Evolutionary conservation across 345 rosid species (phyloP).

Genomic region (Microcos paniculata): DNA sequence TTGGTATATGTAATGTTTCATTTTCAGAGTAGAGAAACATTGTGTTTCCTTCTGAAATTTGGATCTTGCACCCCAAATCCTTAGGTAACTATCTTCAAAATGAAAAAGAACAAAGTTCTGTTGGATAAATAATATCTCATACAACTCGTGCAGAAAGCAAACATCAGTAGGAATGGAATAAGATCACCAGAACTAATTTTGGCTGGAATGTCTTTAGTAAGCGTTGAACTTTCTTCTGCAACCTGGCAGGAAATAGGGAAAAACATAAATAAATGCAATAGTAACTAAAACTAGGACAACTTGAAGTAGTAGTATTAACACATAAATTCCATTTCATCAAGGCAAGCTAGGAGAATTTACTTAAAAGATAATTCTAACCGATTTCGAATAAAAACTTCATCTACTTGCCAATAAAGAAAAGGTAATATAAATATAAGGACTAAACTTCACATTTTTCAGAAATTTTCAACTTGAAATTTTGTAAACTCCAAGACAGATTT

Average conservation of each 20-base stretch:
- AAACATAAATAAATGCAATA: neutral
- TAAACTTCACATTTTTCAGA: neutral
- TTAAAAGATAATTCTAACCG: neutral
- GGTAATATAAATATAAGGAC: no score
- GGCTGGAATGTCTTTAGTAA: slow-evolving; percentile 64
- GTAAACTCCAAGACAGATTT: neutral
- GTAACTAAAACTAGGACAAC: neutral
- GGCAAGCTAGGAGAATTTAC: neutral
- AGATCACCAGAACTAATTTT: slow-evolving; percentile 60
- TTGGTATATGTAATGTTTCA: slow-evolving; percentile 45
- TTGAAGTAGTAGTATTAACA: neutral
- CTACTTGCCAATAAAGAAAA: neutral
- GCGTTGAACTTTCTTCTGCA: slow-evolving; percentile 42
- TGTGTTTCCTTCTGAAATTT: slow-evolving; percentile 25
- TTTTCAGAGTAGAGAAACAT: slow-evolving; percentile 46
- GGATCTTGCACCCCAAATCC: slow-evolving; percentile 36
- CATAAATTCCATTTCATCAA: neutral
- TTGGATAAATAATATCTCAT: neutral
- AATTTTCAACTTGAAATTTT: neutral
- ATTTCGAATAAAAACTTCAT: neutral
- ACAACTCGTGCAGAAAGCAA: neutral
- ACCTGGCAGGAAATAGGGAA: slow-evolving; percentile 30
- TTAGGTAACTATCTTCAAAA: slow-evolving; percentile 57
- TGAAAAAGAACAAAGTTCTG: neutral
- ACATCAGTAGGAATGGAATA: slow-evolving; percentile 1